These are phyloP conservation scores for Blepharisma stoltei DNA, from an alignment of 73 alveolate genomes.

Conservation along the genomic window DNA sequence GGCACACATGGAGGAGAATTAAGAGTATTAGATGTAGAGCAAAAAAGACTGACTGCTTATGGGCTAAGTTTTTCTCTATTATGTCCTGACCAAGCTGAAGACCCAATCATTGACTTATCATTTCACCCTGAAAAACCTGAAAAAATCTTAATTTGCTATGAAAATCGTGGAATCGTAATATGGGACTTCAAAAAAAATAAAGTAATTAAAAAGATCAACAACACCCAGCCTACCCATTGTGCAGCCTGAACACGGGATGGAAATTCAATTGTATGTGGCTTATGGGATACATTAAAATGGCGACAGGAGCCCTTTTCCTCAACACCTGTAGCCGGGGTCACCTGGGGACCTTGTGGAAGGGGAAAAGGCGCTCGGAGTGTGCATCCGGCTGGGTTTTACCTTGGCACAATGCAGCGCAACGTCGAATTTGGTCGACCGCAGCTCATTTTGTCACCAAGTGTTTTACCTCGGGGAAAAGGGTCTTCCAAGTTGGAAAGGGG, in stretches of 20 bases:
- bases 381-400: too few species aligned
- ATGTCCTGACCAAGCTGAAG: not conserved
- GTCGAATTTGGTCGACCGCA: too few species aligned
- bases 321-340: too few species aligned
- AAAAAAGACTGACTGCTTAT: constrained; percentile 18
- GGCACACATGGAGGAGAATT: constrained; percentile 1
- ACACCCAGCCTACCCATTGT: not conserved
- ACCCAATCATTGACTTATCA: not conserved
- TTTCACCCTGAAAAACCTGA: not conserved
- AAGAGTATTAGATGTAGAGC: constrained; percentile 1
- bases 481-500: too few species aligned
- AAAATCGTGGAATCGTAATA: not conserved
- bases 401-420: too few species aligned
- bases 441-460: too few species aligned
- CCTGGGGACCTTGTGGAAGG: too few species aligned
- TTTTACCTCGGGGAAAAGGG: too few species aligned
- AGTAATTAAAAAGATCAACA: not conserved
- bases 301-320: too few species aligned
- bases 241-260: constrained; percentile 7
- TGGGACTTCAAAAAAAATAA: constrained; percentile 8
- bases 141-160: not conserved
- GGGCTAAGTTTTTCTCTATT: not conserved
- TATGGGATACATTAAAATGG: too few species aligned
- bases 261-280: not conserved
- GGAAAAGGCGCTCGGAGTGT: too few species aligned